Evolutionary conservation across 345 rosid genomes (phyloP), one percentile per base, ranked within the genome.

Genomic region (Bruguiera parviflora): DNA sequence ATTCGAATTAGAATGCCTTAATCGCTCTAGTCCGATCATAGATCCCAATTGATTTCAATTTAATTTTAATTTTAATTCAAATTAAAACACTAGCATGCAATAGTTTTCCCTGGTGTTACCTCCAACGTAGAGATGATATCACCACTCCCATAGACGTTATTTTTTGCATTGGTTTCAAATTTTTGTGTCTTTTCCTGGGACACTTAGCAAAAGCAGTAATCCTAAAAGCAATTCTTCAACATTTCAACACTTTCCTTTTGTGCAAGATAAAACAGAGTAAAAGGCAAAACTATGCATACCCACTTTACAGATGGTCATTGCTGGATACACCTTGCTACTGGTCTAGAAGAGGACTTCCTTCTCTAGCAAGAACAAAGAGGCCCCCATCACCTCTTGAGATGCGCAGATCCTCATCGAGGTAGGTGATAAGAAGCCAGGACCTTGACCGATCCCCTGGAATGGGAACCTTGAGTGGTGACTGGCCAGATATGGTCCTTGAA

Each of bases 381-480:
- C 98, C 98, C 32, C 98, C 97, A 11, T 94, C 98, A 16, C 98
- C 98, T 74, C 96, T 88, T 25, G 97, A 91, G 71, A 94, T 94
- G 73, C 91, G 85, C 67, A 94, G 69, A 82, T 94, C 97, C 52
- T 85, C 78, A 60, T 94, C 98, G 15, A 94, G 97, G 75, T 89
- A 94, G 9, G 98, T 88, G 61, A 78, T 86, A 57, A 94, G 82
- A 76, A 94, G 95, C 97, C 98, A 94, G 1, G 98, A 91, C 61
- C 71, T 78, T 66, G 86, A 69, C 29, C 83, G 84, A 53, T 82
- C 68, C 6, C 96, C 97, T 0, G 97, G 93, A 78, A 94, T 84
- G 13, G 98, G 96, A 70, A 94, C 64, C 84, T 80, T 94, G 35
- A 94, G 81, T 5, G 96, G 92, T 11, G 90, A 82, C 85, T 88